A percentile compares a stretch with the other conserved stretches of the same genome.
Evolutionary conservation across 2,329 filamentous ascomycete genomes (phyloP).

Genomic region (Myriosclerotinia curreyana): DNA sequence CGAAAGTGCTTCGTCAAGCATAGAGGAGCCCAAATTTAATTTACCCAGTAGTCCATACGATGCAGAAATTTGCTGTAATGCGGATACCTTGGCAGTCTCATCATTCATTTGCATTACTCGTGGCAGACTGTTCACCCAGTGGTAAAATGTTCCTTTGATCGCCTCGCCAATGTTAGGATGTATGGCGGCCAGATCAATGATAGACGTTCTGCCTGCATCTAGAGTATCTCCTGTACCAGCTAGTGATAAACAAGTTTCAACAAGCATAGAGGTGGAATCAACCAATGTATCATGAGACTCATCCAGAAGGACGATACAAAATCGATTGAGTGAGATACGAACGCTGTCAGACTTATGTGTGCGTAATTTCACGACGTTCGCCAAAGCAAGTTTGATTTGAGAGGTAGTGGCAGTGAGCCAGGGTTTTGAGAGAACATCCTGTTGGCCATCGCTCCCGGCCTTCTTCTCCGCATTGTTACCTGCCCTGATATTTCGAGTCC

Average conservation of each 20-base stretch:
- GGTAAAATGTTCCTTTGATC: constrained; percentile 69
- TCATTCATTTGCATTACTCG: constrained; percentile 81
- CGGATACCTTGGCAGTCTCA: constrained; percentile 69
- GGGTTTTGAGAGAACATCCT: constrained; percentile 41
- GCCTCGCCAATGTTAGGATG: constrained; percentile 61
- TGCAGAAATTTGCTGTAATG: constrained; percentile 73
- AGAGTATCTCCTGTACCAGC: constrained; percentile 46
- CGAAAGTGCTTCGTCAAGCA: constrained; percentile 65
- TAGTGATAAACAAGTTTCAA: constrained; percentile 78
- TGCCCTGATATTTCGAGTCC: constrained; percentile 44
- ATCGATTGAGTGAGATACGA: constrained; percentile 59
- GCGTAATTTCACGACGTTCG: constrained; percentile 72
- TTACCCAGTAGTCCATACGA: constrained; percentile 64
- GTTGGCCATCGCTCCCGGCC: constrained; percentile 40
- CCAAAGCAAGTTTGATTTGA: constrained; percentile 80
- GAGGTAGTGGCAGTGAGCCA: constrained; percentile 80
- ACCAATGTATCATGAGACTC: constrained; percentile 72
- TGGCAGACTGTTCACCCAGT: constrained; percentile 78
- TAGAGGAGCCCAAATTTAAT: constrained; percentile 61
- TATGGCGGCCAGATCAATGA: constrained; percentile 61
- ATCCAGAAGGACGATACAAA: constrained; percentile 75
- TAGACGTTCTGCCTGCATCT: constrained; percentile 43
- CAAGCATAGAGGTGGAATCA: constrained; percentile 66
- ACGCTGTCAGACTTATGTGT: constrained; percentile 69
- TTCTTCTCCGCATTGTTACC: constrained; percentile 23